Percentiles rank a stretch among this genome's conserved stretches.
Evolutionary conservation across 768 basidiomycete genomes (phyloP).

Genomic region (Ephemerocybe angulata): DNA sequence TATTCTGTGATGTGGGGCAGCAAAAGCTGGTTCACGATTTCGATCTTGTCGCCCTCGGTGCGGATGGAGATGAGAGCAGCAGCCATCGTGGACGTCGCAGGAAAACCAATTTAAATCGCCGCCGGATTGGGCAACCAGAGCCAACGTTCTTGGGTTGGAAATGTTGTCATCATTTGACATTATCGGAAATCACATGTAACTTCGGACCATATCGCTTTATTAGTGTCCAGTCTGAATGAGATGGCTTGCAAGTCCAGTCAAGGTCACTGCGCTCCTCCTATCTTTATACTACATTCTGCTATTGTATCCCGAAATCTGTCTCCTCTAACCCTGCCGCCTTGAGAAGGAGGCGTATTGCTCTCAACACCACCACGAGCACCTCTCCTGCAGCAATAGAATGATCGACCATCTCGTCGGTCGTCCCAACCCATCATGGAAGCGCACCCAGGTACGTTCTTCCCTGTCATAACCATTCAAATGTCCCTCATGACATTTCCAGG

Average conservation of each 20-base stretch:
- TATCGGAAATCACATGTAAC: constrained; percentile 8
- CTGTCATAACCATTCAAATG: background rate
- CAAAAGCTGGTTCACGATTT: constrained; percentile 89
- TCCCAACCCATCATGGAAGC: constrained; percentile 87
- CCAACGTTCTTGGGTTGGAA: constrained; percentile 17
- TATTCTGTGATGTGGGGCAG: constrained; percentile 73
- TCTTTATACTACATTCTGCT: background rate
- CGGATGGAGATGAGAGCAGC: constrained; percentile 40
- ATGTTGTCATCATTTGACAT: background rate
- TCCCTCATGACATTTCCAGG: constrained; percentile 40
- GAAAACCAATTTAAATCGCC: too few relatives aligned
- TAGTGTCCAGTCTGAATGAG: background rate
- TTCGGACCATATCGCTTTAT: background rate
- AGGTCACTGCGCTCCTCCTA: background rate
- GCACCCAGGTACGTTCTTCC: constrained; percentile 57
- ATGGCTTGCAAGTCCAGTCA: background rate
- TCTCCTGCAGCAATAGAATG: constrained; percentile 66
- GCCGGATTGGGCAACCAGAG: background rate
- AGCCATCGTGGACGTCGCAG: constrained; percentile 20
- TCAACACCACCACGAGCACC: background rate
- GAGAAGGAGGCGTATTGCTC: background rate
- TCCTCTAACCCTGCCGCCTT: too few relatives aligned
- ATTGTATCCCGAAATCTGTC: too few relatives aligned
- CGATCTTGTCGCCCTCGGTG: constrained; percentile 44
- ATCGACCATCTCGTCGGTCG: constrained; percentile 90